Evolutionary conservation across 768 basidiomycete genomes (phyloP), one percentile per base, ranked within the genome.

Genomic region (Mycena vitilis): DNA sequence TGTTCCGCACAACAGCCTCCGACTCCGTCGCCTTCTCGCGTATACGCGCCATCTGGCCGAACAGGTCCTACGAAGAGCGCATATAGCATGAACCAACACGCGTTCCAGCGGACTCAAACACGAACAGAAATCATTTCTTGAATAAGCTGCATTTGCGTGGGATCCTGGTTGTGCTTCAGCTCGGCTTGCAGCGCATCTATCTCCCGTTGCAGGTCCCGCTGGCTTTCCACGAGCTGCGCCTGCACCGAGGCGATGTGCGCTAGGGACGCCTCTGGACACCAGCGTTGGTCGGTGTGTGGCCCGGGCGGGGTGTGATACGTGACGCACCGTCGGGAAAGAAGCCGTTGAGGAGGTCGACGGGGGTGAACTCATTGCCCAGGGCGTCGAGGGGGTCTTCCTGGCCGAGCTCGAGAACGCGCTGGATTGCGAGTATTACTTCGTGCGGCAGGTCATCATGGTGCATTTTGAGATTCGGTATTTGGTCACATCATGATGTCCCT

Each of bases 1-100:
- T 98, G 73, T 95, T 90, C 60, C 93, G 87, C 30, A 99, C 98
- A 55, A 99, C 95, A 2, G 95, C 95, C 74, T 99, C 98, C 4
- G 95, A 96, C 77, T 99, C 98, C 1, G 95, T 94, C 0, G 97
- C 96, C 76, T 98, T 98, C 80, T 98, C 96, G 51, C 95, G 88
- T 71, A 99, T 98, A 63, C 93, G 92, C 44, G 93, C 96, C 89
- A 98, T 97, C 81, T 99, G 97, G 34, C 92, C 91, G 55, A 99
- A 86, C 18, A 99, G 85, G 75, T 98, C 96, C 96, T 98, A 75
- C 13, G 52, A 48, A 63, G 37, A 54, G 34, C 42, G 34, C 47
- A 60, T 59, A 22, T 55, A 66, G 37, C 45, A 34, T 44, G 30
- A 52, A 60, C 2, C 38, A 23, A 22, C 23, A 51, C 40, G 12